Evolutionary conservation across 2,329 filamentous ascomycete species (phyloP), one percentile per base, ranked within the genome.

Genomic region (Aspergillus clavatus): DNA sequence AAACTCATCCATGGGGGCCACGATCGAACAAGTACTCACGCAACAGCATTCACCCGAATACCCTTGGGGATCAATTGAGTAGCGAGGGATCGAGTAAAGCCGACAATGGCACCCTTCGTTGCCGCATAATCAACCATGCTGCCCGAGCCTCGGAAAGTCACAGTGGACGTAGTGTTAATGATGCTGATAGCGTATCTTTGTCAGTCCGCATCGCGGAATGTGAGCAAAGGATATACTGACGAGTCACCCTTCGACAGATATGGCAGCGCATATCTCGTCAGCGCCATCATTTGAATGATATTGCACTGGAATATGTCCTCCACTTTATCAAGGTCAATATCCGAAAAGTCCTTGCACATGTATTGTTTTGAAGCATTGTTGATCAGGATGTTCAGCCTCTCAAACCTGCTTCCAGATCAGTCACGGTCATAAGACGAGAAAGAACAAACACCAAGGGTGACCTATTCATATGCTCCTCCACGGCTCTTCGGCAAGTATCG

Each of bases 311-410:
- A 83, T 0, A 74, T 77, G 51, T 72, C 76, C 50, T 80, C 75
- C 0, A 81, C 76, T 0, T 72, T 64, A 11, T 76, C 70, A 1
- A 82, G 68, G 55, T 80, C 71, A 22, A 79, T 80, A 1, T 81
- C 70, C 26, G 68, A 65, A 16, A 81, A 72, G 24, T 80, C 70
- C 5, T 72, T 59, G 58, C 72, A 78, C 62, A 76, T 73, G 27
- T 75, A 69, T 60, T 82, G 78, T 60, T 78, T 78, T 0, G 72
- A 75, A 3, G 77, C 79, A 57, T 82, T 82, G 60, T 82, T 82
- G 47, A 82, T 74, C 2, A 82, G 66, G 5, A 81, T 69, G 44
- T 71, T 69, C 18, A 81, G 31, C 4, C 59, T 19, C 55, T 64
- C 24, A 38, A 45, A 53, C 39, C 52, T 53, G 8, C 7, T 11